Percentiles rank a stretch among this genome's conserved stretches.
Conservation (phyloP, 2,329 filamentous ascomycete species). For the Monosporascus sp. region DNA sequence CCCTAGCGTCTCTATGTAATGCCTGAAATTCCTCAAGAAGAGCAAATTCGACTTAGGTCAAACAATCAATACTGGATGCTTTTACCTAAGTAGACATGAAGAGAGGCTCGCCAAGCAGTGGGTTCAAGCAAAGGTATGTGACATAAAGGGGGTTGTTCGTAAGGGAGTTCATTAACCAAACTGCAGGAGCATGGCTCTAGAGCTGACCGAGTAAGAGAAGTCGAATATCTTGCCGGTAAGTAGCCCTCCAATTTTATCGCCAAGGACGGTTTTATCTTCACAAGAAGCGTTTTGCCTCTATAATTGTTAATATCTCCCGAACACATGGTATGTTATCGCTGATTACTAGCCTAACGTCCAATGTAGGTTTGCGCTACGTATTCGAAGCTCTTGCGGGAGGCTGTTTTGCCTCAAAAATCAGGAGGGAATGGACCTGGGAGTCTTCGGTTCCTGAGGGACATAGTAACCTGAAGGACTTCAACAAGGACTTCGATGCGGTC, state of each 20-base stretch:
- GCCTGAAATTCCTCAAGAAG: not conserved
- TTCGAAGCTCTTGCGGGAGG: constrained; percentile 28
- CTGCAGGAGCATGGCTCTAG: not conserved
- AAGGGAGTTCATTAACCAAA: not conserved
- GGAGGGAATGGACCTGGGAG: constrained; percentile 5
- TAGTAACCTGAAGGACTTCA: constrained; percentile 1
- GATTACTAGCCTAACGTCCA: constrained; percentile 1
- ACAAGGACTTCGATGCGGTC: constrained; percentile 4
- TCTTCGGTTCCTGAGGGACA: not conserved
- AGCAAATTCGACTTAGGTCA: not conserved
- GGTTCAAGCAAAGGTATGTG: not conserved
- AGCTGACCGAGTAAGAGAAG: not conserved
- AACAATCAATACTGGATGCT: not conserved
- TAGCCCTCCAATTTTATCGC: not conserved
- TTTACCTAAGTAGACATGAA: not conserved
- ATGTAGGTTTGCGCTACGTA: constrained; percentile 21
- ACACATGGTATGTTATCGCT: not conserved
- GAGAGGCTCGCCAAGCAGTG: constrained; percentile 2
- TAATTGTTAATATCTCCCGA: no score
- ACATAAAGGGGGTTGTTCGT: not conserved
- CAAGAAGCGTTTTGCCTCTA: no score
- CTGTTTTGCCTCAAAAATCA: constrained; percentile 17
- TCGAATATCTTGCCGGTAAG: not conserved
- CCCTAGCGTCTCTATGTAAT: not conserved
- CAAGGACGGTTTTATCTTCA: not conserved